Evolutionary conservation across 2,329 filamentous ascomycete species (phyloP), one percentile per base, ranked within the genome.

Genomic region (Fusarium multiceps): DNA sequence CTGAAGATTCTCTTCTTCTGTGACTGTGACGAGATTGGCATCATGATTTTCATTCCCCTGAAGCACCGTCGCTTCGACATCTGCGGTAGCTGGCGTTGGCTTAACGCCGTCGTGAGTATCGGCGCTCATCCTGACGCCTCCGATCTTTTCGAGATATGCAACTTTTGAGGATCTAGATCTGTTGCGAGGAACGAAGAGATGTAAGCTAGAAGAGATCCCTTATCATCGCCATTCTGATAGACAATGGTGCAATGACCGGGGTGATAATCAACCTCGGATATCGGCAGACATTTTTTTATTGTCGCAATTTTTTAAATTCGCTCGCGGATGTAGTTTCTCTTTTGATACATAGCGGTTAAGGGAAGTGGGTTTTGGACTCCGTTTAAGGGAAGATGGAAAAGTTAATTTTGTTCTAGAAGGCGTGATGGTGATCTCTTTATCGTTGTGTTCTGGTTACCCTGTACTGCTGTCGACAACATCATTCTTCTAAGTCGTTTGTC

Each of bases 21-120:
- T 65, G 13, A 51, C 61, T 20, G 74, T 76, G 3, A 76, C 69
- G 20, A 76, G 60, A 51, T 75, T 70, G 32, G 59, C 72, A 48
- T 58, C 58, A 41, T 58, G 43, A 18, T 42, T 27, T 21, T 23
- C 23, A 12, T 42, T 37, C 4, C 18, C 23, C 20, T 48, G 51
- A 25, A 21, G n/a, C 4, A 54, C 40, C 3, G 37, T 20, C 50
- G 30, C 21, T 47, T 69, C 66, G 7, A 71, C 42, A 28, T 42
- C 68, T n/a, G 53, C 46, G n/a, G 50, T 20, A 28, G 53, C 43
- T 7, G 57, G 48, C 18, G 37, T 40, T 27, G 60, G 18, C 48
- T 71, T 71, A 28, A 25, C 51, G 27, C 51, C 48, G n/a, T 61
- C 47, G 42, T 62, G 27, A 58, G 68, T 54, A 41, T 50, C 63